Base-by-base conservation (phyloP, 495 filamentous ascomycete species). In the Jackrogersella multiformis region DNA sequence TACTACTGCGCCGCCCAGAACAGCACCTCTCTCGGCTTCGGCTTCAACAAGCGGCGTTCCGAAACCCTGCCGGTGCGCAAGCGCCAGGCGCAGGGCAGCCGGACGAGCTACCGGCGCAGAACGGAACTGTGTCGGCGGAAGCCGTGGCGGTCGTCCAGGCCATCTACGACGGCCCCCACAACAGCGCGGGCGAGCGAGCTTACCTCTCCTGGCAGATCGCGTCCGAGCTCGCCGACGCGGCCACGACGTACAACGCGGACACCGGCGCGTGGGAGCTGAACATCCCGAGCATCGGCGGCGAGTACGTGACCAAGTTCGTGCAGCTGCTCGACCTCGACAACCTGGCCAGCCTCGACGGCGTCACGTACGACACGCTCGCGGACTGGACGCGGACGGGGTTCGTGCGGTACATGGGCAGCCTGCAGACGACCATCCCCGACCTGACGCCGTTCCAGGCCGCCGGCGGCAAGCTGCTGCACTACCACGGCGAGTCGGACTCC, bases 381-480 rank as follows among this genome's bases (percentile, higher is more conserved):
- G 68, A 72, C 12, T 84, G 80, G 80, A 83, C 83, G 56, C 42
- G 72, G 28, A 57, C 71, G 9, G 73, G 72, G 1, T 70, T 70
- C 69, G 51, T 70, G n/a, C 62, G 64, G 23, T 75, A 71, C 39
- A 34, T 72, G 23, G 78, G 80, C 57, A 75, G 69, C 42, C 66
- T 84, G 13, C 76, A 80, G 65, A 82, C 79, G 13, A 81, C 74
- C 7, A 71, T 74, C 38, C 80, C 82, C 0, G 82, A 86, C 55
- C 69, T 84, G 5, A 78, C 75, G 0, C 61, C 72, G 0, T 84
- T 79, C 71, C 73, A 80, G 15, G 23, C 70, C n/a, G 42, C 66
- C 5, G 84, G 84, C 26, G 83, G 82, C n/a, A 86, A 85, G 69
- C 64, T 86, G 38, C 54, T 85, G 3, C 81, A 82, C 61, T 81